Evolutionary conservation across 2,329 filamentous ascomycete genomes (phyloP).

Genomic region (Volutella citrinella): DNA sequence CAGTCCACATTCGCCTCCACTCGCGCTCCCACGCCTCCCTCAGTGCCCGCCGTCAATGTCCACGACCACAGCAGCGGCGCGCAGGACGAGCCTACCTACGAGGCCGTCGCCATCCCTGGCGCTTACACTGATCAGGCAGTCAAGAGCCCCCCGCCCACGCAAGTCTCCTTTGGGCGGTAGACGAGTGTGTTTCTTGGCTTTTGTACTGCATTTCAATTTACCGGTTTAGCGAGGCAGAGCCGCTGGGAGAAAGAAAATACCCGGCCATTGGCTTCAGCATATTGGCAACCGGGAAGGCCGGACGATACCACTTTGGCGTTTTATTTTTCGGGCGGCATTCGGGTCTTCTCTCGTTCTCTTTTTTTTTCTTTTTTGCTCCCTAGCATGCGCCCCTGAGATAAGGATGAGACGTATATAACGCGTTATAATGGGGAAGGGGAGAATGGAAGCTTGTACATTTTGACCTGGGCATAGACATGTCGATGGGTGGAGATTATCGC

Average conservation of each 20-base stretch:
- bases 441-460: slow-evolving; percentile 21
- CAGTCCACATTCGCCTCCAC: slow-evolving; percentile 61
- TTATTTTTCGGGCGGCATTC: slow-evolving; percentile 1
- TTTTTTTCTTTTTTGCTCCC: not conserved
- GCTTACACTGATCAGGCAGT: slow-evolving; percentile 65
- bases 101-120: slow-evolving; percentile 81
- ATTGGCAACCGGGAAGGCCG: too few species aligned
- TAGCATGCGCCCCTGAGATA: too few species aligned
- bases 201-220: slow-evolving; percentile 13
- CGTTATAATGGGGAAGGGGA: slow-evolving; percentile 12
- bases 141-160: slow-evolving; percentile 47
- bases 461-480: slow-evolving; percentile 8
- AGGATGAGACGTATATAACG: too few species aligned
- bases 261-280: too few species aligned
- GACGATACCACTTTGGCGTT: slow-evolving; percentile 18
- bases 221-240: too few species aligned
- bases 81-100: slow-evolving; percentile 81
- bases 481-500: not conserved
- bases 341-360: slow-evolving; percentile 2
- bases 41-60: slow-evolving; percentile 39
- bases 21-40: slow-evolving; percentile 32
- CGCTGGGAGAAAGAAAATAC: too few species aligned
- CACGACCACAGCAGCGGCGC: slow-evolving; percentile 67
- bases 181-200: slow-evolving; percentile 8
- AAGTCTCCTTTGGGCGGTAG: slow-evolving; percentile 43